A percentile compares a stretch with the other conserved stretches of the same genome.
Evolutionary conservation across 768 basidiomycete genomes (phyloP).

Genomic region (Lentinula boryana): DNA sequence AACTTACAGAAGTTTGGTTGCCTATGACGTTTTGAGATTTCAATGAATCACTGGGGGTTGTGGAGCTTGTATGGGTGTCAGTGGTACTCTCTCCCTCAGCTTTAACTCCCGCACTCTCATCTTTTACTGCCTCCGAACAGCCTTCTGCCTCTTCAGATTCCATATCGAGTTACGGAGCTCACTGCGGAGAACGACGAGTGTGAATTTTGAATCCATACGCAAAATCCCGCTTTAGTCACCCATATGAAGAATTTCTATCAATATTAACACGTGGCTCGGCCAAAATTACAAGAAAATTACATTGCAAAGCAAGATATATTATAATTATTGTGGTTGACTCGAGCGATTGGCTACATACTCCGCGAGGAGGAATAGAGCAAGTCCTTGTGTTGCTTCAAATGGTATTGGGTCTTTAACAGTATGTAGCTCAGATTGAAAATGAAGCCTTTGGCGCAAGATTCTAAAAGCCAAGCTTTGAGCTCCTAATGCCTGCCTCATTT

Average conservation of each 20-base stretch:
- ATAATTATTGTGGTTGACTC: no score
- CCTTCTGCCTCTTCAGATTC: neutral
- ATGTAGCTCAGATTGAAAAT: no score
- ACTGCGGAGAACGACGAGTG: neutral
- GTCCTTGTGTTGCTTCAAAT: no score
- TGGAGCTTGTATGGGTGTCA: neutral
- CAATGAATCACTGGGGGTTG: neutral
- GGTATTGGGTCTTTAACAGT: no score
- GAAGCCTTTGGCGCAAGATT: no score
- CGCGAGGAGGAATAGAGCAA: no score
- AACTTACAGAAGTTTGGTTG: no score
- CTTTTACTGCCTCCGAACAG: neutral
- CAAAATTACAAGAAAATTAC: no score
- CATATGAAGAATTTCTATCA: neutral
- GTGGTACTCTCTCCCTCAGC: neutral
- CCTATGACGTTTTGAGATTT: neutral
- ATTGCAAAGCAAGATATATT: no score
- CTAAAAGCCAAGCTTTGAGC: no score
- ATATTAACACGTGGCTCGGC: neutral
- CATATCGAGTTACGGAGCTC: neutral
- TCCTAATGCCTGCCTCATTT: no score
- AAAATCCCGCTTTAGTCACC: neutral
- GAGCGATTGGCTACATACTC: no score
- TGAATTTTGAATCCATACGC: neutral
- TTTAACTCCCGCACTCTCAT: neutral